Base-by-base conservation (phyloP, 2,329 filamentous ascomycete genomes). In the Claviceps citrina region DNA sequence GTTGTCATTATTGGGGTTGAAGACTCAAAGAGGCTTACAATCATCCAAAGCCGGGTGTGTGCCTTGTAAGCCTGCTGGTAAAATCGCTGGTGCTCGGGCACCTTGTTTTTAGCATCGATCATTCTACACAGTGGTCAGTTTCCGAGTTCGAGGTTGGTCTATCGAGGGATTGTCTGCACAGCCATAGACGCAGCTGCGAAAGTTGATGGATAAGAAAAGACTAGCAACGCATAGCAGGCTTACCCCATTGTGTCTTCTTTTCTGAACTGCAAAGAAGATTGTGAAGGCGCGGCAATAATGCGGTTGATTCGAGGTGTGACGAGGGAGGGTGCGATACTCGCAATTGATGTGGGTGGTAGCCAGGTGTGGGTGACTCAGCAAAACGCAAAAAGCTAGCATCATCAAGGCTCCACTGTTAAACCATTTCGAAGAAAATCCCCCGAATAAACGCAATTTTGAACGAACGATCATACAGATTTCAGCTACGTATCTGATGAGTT, bases 71-170 rank as follows among this genome's bases (percentile, higher is more conserved):
- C 78, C 49, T 71, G 66, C 67, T 86, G 82, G 69, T 84, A 85
- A 52, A 74, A 64, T 56, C 73, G 70, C 71, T 89, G 83, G 66
- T 81, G 71, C 58, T 81, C 54, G 42, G 81, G 80, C 54, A 87
- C 82, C 55, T 71, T 73, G 74, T 89, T 89, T 60, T 73, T 71
- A 61, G 78, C 77, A 72, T 83, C 68, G 66, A 85, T 50, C 57
- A 78, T 55, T 56, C 72, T 73, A 51, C 42, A 10, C n/a, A 15
- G n/a, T 20, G 18, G 28, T 44, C 32, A 44, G 43, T 30, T n/a
- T 34, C n/a, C 30, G 41, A 24, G 47, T 36, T 36, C 36, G 13
- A 39, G 43, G 42, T 19, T 36, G 15, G 25, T 15, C 3, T 18
- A 39, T 19, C 27, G 24, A 24, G 13, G 9, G n/a, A 28, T 25